phyloP scores from a whole-genome alignment of 2,329 filamentous ascomycete species.

The Annulohypoxylon truncatum region DNA sequence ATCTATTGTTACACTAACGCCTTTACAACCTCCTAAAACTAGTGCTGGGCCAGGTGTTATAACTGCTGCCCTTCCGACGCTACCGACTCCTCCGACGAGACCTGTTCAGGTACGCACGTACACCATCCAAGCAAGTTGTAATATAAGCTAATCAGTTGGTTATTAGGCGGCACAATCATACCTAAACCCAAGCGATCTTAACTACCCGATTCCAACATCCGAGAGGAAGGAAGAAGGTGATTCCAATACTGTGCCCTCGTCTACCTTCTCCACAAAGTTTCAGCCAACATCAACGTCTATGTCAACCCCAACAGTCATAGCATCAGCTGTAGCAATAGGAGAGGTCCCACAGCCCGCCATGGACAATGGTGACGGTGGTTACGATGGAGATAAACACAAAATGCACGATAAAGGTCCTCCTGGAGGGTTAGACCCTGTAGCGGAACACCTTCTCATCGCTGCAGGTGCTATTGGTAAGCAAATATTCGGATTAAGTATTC shows the following conservation, averaged over 20 bases:
- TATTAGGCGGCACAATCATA: not conserved
- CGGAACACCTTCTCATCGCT: constrained; percentile 52
- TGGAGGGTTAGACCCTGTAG: constrained; percentile 43
- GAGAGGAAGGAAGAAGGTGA: constrained; percentile 15
- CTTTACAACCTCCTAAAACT: constrained; percentile 25
- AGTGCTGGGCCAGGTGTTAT: not conserved
- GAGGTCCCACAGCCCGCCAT: not conserved
- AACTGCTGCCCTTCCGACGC: constrained; percentile 1
- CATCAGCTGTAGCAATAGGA: constrained; percentile 5
- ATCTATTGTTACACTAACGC: constrained; percentile 30
- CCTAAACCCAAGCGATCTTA: not conserved
- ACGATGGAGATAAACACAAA: constrained; percentile 25
- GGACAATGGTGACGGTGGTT: constrained; percentile 18
- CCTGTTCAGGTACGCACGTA: constrained; percentile 14
- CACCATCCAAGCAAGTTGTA: not conserved
- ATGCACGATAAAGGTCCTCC: constrained; percentile 23
- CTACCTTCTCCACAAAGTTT: not conserved
- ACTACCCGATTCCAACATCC: constrained; percentile 3
- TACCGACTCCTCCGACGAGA: not conserved
- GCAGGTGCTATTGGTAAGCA: constrained; percentile 53
- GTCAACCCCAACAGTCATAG: not conserved
- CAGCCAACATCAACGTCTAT: constrained; percentile 1
- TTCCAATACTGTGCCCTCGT: not conserved
- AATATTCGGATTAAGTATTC: not conserved
- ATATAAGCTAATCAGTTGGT: not conserved